phyloP scores from a whole-genome alignment of 106 monocot species.

The Cymbidium sinense region DNA sequence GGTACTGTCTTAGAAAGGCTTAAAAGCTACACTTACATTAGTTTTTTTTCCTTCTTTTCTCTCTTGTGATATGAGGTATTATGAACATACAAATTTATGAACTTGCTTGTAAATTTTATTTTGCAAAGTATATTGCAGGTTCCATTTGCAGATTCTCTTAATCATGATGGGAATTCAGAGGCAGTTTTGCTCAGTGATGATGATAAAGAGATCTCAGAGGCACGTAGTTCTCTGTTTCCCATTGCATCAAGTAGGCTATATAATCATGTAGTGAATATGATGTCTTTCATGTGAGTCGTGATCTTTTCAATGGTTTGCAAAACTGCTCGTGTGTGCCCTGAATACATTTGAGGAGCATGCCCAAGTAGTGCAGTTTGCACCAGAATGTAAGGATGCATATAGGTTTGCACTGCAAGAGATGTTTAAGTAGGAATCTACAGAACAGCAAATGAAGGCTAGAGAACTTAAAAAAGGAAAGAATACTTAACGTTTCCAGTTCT shows the following conservation, averaged over 20 bases:
- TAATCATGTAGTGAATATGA: background rate
- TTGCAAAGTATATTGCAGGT: constrained; percentile 51
- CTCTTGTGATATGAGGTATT: background rate
- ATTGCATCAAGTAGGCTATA: background rate
- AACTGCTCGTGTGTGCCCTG: background rate
- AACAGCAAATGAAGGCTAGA: no score
- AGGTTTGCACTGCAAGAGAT: no score
- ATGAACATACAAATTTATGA: background rate
- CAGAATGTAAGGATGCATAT: no score
- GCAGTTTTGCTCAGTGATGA: constrained; percentile 61
- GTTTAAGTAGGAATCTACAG: no score
- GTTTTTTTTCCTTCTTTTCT: constrained; percentile 1
- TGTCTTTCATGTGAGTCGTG: background rate
- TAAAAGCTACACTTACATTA: background rate
- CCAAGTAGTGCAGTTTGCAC: no score
- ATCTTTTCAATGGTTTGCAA: background rate
- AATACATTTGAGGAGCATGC: no score
- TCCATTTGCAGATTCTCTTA: constrained; percentile 96
- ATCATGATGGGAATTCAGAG: constrained; percentile 70
- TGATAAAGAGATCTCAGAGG: constrained; percentile 65
- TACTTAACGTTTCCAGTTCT: no score
- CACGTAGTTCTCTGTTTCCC: constrained; percentile 7
- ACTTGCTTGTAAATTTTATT: background rate
- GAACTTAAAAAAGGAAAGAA: no score
- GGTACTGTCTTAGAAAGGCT: constrained; percentile 34